A percentile compares a stretch with the other conserved stretches of the same genome.
Conservation (phyloP, 2,329 filamentous ascomycete genomes). For the Fusarium scirpi region DNA sequence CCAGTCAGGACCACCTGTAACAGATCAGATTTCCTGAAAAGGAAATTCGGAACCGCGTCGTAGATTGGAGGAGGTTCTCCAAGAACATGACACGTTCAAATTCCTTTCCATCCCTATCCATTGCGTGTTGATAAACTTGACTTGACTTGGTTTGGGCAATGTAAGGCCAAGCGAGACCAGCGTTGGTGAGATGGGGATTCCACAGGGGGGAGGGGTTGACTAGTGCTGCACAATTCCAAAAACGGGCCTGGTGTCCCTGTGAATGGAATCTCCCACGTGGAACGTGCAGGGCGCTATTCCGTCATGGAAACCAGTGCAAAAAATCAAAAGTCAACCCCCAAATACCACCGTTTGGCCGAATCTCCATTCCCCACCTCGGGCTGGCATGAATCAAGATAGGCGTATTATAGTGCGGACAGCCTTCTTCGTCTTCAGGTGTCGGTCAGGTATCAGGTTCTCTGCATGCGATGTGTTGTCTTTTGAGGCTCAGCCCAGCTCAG, state of each 20-base stretch:
- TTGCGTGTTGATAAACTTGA: conserved; percentile 2
- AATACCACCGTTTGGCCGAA: conserved; percentile 43
- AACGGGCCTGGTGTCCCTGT: conserved; percentile 36
- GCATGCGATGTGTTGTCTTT: conserved; percentile 19
- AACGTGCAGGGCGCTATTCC: conserved; percentile 48
- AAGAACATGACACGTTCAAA: conserved; percentile 24
- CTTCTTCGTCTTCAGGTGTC: conserved; percentile 6
- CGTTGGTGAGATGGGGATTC: conserved; percentile 21
- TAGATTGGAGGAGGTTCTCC: conserved; percentile 34
- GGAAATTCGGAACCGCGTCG: conserved; percentile 23
- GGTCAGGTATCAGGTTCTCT: conserved; percentile 12
- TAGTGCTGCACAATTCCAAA: conserved; percentile 48
- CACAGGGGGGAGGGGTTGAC: conserved; percentile 28
- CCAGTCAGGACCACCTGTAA: conserved; percentile 23
- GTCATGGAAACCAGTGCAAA: conserved; percentile 37
- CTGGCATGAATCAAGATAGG: conserved; percentile 32
- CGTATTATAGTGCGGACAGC: not conserved
- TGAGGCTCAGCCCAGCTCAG: conserved; percentile 32
- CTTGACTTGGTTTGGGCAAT: conserved; percentile 16
- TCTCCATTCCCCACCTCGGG: conserved; percentile 24
- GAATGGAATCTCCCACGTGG: conserved; percentile 49
- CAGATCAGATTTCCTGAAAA: conserved; percentile 19
- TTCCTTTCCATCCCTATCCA: conserved; percentile 10
- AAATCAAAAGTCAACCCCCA: conserved; percentile 38
- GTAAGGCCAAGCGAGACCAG: conserved; percentile 35